Evolutionary conservation across 73 alveolate species (phyloP).

Genomic region (Urostyla sp.): DNA sequence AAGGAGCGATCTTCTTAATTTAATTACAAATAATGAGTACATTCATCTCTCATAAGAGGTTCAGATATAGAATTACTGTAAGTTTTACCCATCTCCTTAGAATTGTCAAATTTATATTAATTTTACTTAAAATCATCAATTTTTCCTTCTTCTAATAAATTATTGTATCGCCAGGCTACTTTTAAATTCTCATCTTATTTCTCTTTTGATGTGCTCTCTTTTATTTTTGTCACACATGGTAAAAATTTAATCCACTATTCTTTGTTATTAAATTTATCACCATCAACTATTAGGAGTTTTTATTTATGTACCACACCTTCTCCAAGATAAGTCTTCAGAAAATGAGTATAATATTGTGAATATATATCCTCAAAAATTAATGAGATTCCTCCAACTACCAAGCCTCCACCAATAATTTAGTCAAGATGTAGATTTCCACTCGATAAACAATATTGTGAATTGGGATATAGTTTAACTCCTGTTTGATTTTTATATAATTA

Average conservation of each 20-base stretch:
- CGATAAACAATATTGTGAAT: constrained; percentile 19
- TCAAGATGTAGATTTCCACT: constrained; percentile 47
- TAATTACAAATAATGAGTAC: not conserved
- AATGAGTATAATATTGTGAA: constrained; percentile 34
- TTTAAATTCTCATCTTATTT: constrained; percentile 1
- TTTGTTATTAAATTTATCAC: not conserved
- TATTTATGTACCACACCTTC: constrained; percentile 56
- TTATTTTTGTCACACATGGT: constrained; percentile 39
- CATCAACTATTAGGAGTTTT: constrained; percentile 37
- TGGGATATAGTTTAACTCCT: constrained; percentile 44
- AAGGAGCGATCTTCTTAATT: not conserved
- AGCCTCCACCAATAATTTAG: constrained; percentile 24
- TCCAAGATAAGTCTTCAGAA: constrained; percentile 24
- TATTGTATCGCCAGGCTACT: constrained; percentile 61
- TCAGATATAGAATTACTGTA: constrained; percentile 20
- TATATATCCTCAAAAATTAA: constrained; percentile 23
- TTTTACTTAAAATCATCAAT: not conserved
- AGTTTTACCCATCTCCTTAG: constrained; percentile 33
- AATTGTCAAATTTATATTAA: constrained; percentile 24
- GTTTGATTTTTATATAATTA: constrained; percentile 20
- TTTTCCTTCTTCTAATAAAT: not conserved
- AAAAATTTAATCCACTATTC: constrained; percentile 50
- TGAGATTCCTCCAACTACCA: constrained; percentile 31
- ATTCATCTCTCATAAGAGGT: not conserved
- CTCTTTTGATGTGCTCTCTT: not conserved